phyloP scores from a whole-genome alignment of 2,329 filamentous ascomycete genomes.

The Malbranchea cinnamomea region DNA sequence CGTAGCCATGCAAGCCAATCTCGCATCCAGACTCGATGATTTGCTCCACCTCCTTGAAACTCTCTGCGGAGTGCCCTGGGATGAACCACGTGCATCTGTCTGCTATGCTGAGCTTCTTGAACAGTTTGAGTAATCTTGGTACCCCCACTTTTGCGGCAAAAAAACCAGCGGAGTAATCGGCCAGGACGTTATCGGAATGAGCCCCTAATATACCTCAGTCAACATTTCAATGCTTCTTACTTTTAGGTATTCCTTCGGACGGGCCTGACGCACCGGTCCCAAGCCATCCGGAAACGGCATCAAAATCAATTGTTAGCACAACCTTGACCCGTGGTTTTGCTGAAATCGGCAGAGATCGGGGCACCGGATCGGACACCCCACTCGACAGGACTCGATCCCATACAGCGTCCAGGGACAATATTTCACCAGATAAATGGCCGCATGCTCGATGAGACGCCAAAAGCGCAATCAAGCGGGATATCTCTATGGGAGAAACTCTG shows the following conservation, averaged over 20 bases:
- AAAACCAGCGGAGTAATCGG: constrained; percentile 41
- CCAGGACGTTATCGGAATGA: constrained; percentile 37
- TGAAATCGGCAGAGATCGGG: constrained; percentile 6
- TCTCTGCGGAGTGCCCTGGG: constrained; percentile 44
- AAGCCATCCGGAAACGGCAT: constrained; percentile 45
- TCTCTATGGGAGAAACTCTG: too few species aligned
- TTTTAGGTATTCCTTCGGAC: too few species aligned
- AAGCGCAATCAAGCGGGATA: too few species aligned
- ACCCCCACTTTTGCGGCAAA: constrained; percentile 44
- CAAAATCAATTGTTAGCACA: constrained; percentile 36
- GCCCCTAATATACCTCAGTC: constrained; percentile 13
- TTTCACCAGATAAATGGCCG: constrained; percentile 41
- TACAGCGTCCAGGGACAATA: constrained; percentile 36
- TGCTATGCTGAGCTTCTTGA: constrained; percentile 36
- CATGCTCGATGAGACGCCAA: constrained; percentile 36
- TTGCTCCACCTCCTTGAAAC: constrained; percentile 37
- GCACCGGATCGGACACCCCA: constrained; percentile 7
- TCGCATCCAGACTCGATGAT: constrained; percentile 40
- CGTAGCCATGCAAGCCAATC: constrained; percentile 44
- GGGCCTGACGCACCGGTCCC: constrained; percentile 37
- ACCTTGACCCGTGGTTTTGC: constrained; percentile 14
- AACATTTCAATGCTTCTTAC: too few species aligned
- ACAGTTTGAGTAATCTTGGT: constrained; percentile 38
- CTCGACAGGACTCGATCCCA: constrained; percentile 32
- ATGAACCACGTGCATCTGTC: constrained; percentile 46